Conservation (phyloP, 768 basidiomycete genomes). For the Termitomyces sp. region DNA sequence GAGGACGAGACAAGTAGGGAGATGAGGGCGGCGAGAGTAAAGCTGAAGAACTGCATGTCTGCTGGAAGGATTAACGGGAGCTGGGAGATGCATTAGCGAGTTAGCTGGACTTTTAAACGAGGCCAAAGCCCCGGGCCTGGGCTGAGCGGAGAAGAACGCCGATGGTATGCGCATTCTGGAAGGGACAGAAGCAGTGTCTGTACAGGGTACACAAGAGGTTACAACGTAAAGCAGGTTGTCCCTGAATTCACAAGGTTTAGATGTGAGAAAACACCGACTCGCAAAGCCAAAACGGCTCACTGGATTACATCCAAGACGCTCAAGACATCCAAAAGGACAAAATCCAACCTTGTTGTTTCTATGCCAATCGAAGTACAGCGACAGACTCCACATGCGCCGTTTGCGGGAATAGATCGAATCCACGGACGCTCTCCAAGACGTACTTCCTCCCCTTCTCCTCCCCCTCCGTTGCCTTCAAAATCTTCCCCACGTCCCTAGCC, state of each 20-base stretch:
- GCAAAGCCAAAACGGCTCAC: background rate
- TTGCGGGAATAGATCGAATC: conserved; percentile 95
- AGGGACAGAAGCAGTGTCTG: background rate
- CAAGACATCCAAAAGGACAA: background rate
- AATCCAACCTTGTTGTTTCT: conserved; percentile 2
- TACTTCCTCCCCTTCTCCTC: conserved; percentile 47
- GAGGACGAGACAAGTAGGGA: conserved; percentile 8
- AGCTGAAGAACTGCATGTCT: conserved; percentile 28
- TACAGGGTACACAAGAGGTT: background rate
- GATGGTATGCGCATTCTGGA: background rate
- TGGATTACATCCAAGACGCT: background rate
- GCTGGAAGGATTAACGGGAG: background rate
- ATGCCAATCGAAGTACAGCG: conserved; percentile 53
- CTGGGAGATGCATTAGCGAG: background rate
- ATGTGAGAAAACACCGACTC: background rate
- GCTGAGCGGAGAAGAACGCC: background rate
- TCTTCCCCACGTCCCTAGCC: conserved; percentile 79
- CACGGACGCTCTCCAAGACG: conserved; percentile 75
- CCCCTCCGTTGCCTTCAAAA: conserved; percentile 43
- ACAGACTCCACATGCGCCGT: conserved; percentile 91
- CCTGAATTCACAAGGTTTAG: background rate
- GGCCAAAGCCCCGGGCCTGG: background rate
- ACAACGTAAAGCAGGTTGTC: background rate
- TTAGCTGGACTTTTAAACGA: background rate
- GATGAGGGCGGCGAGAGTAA: conserved; percentile 19